These are phyloP conservation scores for Endocarpon pusillum DNA, from an alignment of 495 filamentous ascomycete species.

Conservation along the genomic window DNA sequence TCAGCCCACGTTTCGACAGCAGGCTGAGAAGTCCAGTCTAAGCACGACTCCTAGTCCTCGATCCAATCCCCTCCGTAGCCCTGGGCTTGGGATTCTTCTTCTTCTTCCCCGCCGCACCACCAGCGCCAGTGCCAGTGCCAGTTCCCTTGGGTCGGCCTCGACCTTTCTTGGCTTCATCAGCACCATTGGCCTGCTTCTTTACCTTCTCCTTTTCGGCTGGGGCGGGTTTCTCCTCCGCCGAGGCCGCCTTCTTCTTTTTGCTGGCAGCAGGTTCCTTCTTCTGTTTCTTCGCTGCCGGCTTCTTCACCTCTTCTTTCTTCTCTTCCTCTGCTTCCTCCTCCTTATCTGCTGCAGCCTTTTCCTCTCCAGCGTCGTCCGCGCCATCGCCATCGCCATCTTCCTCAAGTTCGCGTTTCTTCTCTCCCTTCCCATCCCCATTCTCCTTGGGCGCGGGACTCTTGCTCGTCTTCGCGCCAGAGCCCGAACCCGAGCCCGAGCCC, in stretches of 20 bases:
- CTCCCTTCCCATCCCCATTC: slow-evolving; percentile 15
- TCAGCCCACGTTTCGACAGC: too few species aligned
- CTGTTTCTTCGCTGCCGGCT: slow-evolving; percentile 18
- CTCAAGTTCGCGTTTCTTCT: slow-evolving; percentile 7
- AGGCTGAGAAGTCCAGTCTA: too few species aligned
- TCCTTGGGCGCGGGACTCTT: slow-evolving; percentile 8
- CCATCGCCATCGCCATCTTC: slow-evolving; percentile 7
- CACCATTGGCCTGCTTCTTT: slow-evolving; percentile 7
- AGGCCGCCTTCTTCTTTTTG: slow-evolving; percentile 17
- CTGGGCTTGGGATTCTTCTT: slow-evolving; percentile 7
- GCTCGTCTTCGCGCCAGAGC: slow-evolving; percentile 10
- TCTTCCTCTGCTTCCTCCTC: slow-evolving; percentile 6
- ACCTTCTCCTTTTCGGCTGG: slow-evolving; percentile 8
- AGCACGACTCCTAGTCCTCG: slow-evolving; percentile 7
- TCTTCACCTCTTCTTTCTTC: slow-evolving; percentile 9
- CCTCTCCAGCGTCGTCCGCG: slow-evolving; percentile 4
- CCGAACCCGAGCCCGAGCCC: slow-evolving; percentile 2
- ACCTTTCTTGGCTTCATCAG: slow-evolving; percentile 21
- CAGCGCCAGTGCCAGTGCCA: slow-evolving; percentile 3
- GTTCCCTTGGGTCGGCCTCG: slow-evolving; percentile 25
- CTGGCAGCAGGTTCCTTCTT: slow-evolving; percentile 9
- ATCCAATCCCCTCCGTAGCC: slow-evolving; percentile 5
- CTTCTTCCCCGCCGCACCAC: slow-evolving; percentile 4
- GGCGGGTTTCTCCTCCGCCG: slow-evolving; percentile 10
- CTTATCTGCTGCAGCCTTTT: slow-evolving; percentile 1